A percentile compares a stretch with the other conserved stretches of the same genome.
phyloP scores from a whole-genome alignment of 2,329 filamentous ascomycete genomes.

The Ophiostoma fasciatum region DNA sequence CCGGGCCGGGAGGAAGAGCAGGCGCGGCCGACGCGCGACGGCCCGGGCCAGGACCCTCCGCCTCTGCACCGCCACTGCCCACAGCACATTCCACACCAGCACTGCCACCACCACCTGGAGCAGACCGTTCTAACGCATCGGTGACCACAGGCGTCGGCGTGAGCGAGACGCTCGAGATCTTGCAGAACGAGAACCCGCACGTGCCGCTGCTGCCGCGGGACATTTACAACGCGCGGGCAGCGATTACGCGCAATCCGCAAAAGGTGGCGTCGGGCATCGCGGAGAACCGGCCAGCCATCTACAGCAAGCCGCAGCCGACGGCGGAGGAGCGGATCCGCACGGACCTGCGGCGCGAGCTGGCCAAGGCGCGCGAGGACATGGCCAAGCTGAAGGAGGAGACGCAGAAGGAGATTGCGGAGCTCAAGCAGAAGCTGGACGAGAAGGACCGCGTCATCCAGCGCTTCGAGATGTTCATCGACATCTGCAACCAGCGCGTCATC shows the following conservation, averaged over 20 bases:
- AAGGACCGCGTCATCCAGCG: constrained; percentile 47
- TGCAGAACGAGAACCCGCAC: constrained; percentile 48
- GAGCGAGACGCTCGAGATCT: constrained; percentile 49
- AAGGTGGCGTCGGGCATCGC: constrained; percentile 45
- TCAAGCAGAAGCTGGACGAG: constrained; percentile 45
- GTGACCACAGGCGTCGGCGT: constrained; percentile 45
- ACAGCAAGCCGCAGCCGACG: constrained; percentile 49
- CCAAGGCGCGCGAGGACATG: constrained; percentile 40
- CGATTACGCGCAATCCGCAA: constrained; percentile 49
- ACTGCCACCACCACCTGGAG: too few relatives aligned
- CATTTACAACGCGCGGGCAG: constrained; percentile 53
- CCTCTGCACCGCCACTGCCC: too few relatives aligned
- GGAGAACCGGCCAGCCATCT: constrained; percentile 48
- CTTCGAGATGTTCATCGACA: constrained; percentile 57
- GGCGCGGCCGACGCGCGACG: too few relatives aligned
- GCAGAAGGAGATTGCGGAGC: constrained; percentile 40
- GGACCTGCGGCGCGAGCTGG: constrained; percentile 45
- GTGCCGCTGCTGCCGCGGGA: constrained; percentile 49
- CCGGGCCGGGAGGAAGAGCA: not conserved
- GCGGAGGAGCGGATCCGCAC: constrained; percentile 49
- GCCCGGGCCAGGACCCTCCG: too few relatives aligned
- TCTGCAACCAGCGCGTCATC: constrained; percentile 53
- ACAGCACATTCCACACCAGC: too few relatives aligned
- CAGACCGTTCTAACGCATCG: constrained; percentile 10
- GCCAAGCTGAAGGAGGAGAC: constrained; percentile 40